A percentile compares a stretch with the other conserved stretches of the same genome.
These are phyloP conservation scores for Dictyostelium capitatum DNA, from an alignment of 78 protist species.

Conservation along the genomic window DNA sequence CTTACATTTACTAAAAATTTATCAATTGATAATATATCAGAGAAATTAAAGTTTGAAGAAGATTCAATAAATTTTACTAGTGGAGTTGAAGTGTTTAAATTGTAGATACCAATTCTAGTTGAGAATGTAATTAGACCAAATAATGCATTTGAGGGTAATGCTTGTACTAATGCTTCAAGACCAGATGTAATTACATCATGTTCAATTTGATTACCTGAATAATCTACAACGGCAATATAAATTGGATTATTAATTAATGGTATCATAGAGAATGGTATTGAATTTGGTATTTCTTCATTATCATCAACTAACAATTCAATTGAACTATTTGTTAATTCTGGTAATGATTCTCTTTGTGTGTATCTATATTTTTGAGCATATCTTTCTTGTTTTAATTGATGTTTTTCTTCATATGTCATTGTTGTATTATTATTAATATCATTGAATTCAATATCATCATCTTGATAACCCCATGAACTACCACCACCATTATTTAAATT, in stretches of 20 bases:
- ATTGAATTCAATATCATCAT: background rate
- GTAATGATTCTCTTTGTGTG: background rate
- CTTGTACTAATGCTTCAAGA: slow-evolving; percentile 38
- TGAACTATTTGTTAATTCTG: slow-evolving; percentile 22
- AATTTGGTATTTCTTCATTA: background rate
- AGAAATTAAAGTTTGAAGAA: background rate
- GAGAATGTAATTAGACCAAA: slow-evolving; percentile 50
- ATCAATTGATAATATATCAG: slow-evolving; percentile 48
- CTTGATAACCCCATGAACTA: too few species aligned
- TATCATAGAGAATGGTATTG: background rate
- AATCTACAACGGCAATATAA: slow-evolving; percentile 53
- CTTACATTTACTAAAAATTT: slow-evolving; percentile 50
- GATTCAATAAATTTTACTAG: slow-evolving; percentile 30
- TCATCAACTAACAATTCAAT: background rate
- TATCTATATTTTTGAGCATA: background rate
- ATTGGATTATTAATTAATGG: slow-evolving; percentile 35
- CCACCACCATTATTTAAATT: too few species aligned
- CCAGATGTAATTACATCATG: slow-evolving; percentile 15
- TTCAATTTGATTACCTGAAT: slow-evolving; percentile 42
- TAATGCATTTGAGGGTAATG: slow-evolving; percentile 54
- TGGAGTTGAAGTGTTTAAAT: slow-evolving; percentile 39
- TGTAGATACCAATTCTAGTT: slow-evolving; percentile 28
- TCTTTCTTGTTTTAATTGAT: background rate
- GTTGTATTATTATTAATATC: background rate
- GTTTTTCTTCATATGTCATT: background rate